Evolutionary conservation across 129 eudicot genomes (phyloP).

Genomic region (Solidago caesia): DNA sequence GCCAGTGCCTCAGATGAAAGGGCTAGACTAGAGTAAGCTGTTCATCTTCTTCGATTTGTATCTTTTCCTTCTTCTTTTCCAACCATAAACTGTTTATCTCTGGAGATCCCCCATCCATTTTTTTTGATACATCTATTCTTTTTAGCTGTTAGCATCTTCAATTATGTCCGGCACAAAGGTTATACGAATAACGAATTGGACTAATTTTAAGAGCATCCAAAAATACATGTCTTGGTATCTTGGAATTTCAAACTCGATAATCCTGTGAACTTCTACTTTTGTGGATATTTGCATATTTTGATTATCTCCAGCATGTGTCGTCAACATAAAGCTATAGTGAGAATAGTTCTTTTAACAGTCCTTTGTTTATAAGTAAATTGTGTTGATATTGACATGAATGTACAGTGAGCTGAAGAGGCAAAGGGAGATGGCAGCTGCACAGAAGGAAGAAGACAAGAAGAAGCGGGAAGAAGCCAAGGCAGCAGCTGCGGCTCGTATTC

Average conservation of each 20-base stretch:
- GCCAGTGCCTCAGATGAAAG: conserved; percentile 85
- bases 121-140: no score
- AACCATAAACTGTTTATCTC: neutral
- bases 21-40: conserved; percentile 89
- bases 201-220: no score
- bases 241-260: no score
- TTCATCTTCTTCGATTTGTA: neutral
- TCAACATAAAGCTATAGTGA: neutral
- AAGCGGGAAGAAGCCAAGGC: conserved; percentile 99
- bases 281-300: neutral
- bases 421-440: conserved; percentile 82
- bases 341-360: neutral
- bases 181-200: no score
- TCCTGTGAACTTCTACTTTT: no score
- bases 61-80: neutral
- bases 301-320: neutral
- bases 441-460: conserved; percentile 97
- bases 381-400: conserved; percentile 3
- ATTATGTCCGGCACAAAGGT: no score
- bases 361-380: neutral
- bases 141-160: no score
- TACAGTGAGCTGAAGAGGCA: conserved; percentile 89
- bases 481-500: conserved; percentile 96
- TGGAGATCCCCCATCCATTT: no score
- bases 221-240: no score